A percentile compares a stretch with the other conserved stretches of the same genome.
phyloP scores from a whole-genome alignment of 805 yeast species.

The Komagataella kurtzmanii region DNA sequence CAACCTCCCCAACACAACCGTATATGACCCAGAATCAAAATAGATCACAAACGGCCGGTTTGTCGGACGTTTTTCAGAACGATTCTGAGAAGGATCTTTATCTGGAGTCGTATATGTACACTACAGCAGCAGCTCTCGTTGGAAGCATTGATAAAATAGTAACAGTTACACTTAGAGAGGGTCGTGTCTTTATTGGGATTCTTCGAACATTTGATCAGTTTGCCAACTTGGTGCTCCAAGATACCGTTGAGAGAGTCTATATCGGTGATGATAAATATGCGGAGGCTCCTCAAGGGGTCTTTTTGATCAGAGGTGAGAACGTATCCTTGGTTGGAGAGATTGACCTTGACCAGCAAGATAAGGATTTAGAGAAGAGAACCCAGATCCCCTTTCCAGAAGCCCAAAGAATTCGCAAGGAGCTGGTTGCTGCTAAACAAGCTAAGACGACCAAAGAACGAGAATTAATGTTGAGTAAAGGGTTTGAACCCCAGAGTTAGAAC shows the following conservation, averaged over 20 bases:
- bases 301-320: constrained; percentile 90
- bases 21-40: not conserved
- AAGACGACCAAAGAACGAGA: not conserved
- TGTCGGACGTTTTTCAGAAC: not conserved
- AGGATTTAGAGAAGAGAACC: constrained; percentile 40
- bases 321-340: constrained; percentile 90
- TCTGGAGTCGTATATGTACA: constrained; percentile 69
- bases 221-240: constrained; percentile 86
- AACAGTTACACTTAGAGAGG: constrained; percentile 80
- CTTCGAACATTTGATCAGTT: constrained; percentile 92
- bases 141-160: constrained; percentile 78
- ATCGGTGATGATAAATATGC: constrained; percentile 45
- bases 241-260: constrained; percentile 76
- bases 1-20: not conserved
- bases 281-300: constrained; percentile 59
- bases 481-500: not conserved
- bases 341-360: constrained; percentile 78
- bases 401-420: constrained; percentile 20
- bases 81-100: constrained; percentile 33
- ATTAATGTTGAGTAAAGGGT: not conserved
- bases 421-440: constrained; percentile 1
- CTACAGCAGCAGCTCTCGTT: constrained; percentile 83
- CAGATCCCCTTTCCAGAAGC: constrained; percentile 53
- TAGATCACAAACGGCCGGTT: not conserved
- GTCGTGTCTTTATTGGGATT: constrained; percentile 77